Conservation (phyloP, 2,329 filamentous ascomycete species). For the Calonectria leucothoes region DNA sequence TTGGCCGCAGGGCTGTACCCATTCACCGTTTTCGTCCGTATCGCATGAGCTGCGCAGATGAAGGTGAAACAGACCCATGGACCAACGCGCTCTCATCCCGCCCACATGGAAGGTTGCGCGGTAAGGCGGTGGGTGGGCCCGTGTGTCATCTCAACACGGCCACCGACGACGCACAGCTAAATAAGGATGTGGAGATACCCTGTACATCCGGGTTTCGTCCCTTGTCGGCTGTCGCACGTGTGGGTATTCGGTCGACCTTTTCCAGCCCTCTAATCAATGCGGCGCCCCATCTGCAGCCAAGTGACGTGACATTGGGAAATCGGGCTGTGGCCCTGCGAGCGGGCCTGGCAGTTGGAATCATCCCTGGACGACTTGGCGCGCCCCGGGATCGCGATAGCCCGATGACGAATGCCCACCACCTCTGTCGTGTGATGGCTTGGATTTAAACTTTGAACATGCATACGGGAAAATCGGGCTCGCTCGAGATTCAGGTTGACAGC, state of each 20-base stretch:
- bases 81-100: background rate
- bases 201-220: background rate
- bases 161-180: background rate
- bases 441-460: background rate
- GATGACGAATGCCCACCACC: background rate
- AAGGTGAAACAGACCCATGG: conserved; percentile 5
- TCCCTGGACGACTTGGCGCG: background rate
- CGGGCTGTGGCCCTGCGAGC: background rate
- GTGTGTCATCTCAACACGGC: background rate
- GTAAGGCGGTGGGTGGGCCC: background rate
- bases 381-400: background rate
- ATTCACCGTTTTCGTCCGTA: background rate
- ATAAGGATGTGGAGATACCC: conserved; percentile 4
- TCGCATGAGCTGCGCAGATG: background rate
- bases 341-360: background rate
- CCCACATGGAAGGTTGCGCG: background rate
- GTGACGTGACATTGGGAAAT: background rate
- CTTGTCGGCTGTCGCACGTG: background rate
- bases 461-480: background rate
- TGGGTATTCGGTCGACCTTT: background rate
- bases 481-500: conserved; percentile 6
- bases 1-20: background rate
- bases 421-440: background rate
- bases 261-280: conserved; percentile 6
- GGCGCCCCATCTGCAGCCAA: background rate